Base-by-base conservation (phyloP, 148 eudicot species). In the Chenopodium quinoa region DNA sequence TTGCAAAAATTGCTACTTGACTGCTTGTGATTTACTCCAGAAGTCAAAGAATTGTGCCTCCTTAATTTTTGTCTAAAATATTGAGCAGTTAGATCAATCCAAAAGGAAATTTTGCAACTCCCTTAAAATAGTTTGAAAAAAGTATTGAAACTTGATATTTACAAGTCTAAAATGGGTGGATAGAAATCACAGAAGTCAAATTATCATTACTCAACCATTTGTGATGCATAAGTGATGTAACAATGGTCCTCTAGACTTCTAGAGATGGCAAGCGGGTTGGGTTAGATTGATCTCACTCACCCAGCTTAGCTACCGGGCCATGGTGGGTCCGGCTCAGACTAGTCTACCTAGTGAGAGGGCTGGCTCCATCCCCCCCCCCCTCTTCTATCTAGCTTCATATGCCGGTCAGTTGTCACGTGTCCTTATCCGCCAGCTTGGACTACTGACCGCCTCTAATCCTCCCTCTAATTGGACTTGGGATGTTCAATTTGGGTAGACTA, bases 1-100 rank as follows among this genome's bases (percentile, higher is more conserved):
- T 17, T 54, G 82, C 27, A 47, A n/a, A 78, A 44, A 34, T 50
- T 19, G 65, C 32, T 20, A 52, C 50, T 60, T 27, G 19, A 56
- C 62, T 56, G 62, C 56, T 60, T 17, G 19, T 23, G 5, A 11
- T 25, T 56, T 31, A 54, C 54, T 37, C 13, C 62, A 52, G 23
- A 47, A 46, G 76, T 71, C 76, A 58, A 70, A 58, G 29, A 20
- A 56, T 80, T 69, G 13, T 71, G 69, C 54, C 25, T 27, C 25
- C 46, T 32, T 71, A 7, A 60, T 34, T 32, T 14, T 44, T 19
- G 78, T 73, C 73, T n/a, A 63, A 76, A 16, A 65, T 22, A 25
- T 40, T 63, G 7, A 71, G 16, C 13, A 25, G 16, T 40, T 9
- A 47, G 17, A 47, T 31, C 16, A 50, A 67, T 79, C 44, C 6